phyloP scores from a whole-genome alignment of 192 early-diverging fungal genomes.

The Jimgerdemannia flammicorona region DNA sequence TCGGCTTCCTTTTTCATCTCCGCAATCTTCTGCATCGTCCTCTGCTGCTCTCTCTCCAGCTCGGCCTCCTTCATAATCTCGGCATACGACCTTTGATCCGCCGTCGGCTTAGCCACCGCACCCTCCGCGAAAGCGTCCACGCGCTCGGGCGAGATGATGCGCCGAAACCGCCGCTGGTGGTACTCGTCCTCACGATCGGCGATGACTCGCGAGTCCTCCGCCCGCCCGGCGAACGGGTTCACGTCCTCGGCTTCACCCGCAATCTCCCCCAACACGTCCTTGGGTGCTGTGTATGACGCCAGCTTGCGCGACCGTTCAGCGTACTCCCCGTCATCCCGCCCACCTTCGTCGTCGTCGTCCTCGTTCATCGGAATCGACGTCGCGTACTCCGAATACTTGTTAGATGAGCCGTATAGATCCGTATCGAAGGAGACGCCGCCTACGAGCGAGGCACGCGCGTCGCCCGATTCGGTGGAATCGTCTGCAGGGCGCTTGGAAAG shows the following conservation, averaged over 20 bases:
- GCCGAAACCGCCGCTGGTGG: constrained; percentile 70
- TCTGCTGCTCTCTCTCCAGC: constrained; percentile 77
- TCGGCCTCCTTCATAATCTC: constrained; percentile 87
- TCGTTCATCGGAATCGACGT: constrained; percentile 56
- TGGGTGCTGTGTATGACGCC: constrained; percentile 76
- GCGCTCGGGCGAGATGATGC: constrained; percentile 79
- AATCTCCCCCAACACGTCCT: constrained; percentile 71
- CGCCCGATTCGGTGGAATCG: constrained; percentile 14
- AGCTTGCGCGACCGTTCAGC: constrained; percentile 49
- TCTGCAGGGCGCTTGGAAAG: constrained; percentile 20
- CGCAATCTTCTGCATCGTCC: constrained; percentile 63
- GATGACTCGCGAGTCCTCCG: constrained; percentile 54
- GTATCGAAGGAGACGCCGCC: constrained; percentile 58
- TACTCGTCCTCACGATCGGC: constrained; percentile 88
- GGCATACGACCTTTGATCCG: constrained; percentile 65
- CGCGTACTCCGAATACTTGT: constrained; percentile 70
- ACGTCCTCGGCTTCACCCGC: constrained; percentile 44
- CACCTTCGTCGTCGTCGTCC: constrained; percentile 52
- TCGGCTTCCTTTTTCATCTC: constrained; percentile 69
- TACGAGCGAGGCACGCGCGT: constrained; percentile 39
- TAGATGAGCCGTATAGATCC: constrained; percentile 63
- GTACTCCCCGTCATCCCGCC: constrained; percentile 11
- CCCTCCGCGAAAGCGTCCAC: constrained; percentile 63
- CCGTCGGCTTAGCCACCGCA: constrained; percentile 6
- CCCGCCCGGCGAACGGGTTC: constrained; percentile 60